These are phyloP conservation scores for Cadophora sp. DNA, from an alignment of 2,329 filamentous ascomycete species.

Conservation along the genomic window DNA sequence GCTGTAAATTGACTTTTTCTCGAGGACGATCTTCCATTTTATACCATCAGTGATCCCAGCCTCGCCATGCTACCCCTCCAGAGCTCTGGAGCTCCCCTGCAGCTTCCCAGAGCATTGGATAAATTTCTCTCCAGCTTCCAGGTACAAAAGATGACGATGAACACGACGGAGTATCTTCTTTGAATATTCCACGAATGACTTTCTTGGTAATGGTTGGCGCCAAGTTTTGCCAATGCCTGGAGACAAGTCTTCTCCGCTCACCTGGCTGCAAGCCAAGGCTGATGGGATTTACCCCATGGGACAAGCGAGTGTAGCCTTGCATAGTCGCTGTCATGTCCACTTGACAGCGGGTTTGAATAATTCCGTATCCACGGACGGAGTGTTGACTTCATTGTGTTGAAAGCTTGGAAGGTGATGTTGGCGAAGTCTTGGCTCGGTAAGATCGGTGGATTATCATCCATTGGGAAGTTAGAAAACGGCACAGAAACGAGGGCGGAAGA, in stretches of 20 bases:
- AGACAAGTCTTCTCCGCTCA: neutral
- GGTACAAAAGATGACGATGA: neutral
- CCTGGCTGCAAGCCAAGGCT: slow-evolving; percentile 1
- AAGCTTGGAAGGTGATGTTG: neutral
- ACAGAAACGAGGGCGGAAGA: neutral
- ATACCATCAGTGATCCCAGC: neutral
- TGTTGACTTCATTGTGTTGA: neutral
- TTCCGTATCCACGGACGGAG: slow-evolving; percentile 8
- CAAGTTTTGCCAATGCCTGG: neutral
- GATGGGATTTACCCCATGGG: neutral
- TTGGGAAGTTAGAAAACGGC: neutral
- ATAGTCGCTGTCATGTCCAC: neutral
- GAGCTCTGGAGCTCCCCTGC: neutral
- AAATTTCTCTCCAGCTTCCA: neutral
- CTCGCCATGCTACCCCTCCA: neutral
- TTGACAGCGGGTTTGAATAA: slow-evolving; percentile 1
- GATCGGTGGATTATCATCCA: neutral
- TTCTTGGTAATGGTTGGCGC: neutral
- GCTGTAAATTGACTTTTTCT: neutral
- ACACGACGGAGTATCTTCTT: neutral
- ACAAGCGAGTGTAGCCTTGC: slow-evolving; percentile 3
- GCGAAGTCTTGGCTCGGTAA: neutral
- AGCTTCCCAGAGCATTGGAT: neutral
- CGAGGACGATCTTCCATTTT: neutral
- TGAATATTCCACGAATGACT: neutral